Base-by-base conservation (phyloP, 2,329 filamentous ascomycete genomes). In the Fusarium nelsonii region DNA sequence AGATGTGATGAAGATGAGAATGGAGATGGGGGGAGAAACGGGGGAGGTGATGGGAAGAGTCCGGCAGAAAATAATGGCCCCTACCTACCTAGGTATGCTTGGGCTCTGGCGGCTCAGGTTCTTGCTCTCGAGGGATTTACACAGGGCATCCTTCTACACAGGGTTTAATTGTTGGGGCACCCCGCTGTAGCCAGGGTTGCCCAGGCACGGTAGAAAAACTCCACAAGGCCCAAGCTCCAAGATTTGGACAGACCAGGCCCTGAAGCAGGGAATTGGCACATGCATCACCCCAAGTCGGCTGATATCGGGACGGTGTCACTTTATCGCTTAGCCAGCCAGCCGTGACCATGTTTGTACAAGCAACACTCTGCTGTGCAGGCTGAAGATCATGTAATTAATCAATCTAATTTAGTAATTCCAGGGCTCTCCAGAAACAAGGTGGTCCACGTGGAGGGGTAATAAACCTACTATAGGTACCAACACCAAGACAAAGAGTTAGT, bases 271-370 rank as follows among this genome's bases (percentile, higher is more conserved):
- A 51, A 68, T 70, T 70, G 26, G 44, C 68, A 70, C 68, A 58
- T 23, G 48, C 37, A 33, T 50, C 34, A 43, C 28, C 28, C 43
- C 23, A 63, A 56, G 60, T 77, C 75, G 75, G 75, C 75, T 77
- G 75, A 77, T 77, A 60, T 77, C 75, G 75, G 75, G 66, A 67
- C 61, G 51, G 51, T 67, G 43, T 64, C 41, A 65, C 53, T 55
- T 63, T 62, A 37, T 48, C 55, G 54, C 50, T 49, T 63, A 34
- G 50, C 65, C 65, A 50, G 48, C 26, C 34, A 12, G 16, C 32
- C 51, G 65, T 54, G 55, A 58, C 43, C 45, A 57, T 54, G 41
- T 4, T 4, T 39, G 12, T 36, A 50, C 33, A 15, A 50, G 20
- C 46, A 50, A 28, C 33, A 32, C n/a, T 32, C 11, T 33, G 18